Percentiles rank a stretch among this genome's conserved stretches.
phyloP scores from a whole-genome alignment of 2,329 filamentous ascomycete genomes.

The Rutstroemia sp. region DNA sequence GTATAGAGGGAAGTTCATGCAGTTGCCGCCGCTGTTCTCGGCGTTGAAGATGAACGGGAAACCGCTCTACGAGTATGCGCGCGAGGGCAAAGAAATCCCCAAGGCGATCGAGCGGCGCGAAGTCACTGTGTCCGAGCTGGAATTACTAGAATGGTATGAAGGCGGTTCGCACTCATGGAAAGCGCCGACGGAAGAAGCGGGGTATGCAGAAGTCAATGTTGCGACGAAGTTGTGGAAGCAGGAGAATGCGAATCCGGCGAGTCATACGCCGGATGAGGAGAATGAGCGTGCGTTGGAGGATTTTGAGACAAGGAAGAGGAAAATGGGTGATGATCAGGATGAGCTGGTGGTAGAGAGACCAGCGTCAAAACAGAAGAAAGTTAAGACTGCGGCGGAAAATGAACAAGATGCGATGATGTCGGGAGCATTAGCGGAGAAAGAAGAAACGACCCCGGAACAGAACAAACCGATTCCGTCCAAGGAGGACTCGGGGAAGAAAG shows the following conservation, averaged over 20 bases:
- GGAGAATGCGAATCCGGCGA: slow-evolving; percentile 37
- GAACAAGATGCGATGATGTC: slow-evolving; percentile 25
- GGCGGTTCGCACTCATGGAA: slow-evolving; percentile 71
- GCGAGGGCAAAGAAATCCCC: slow-evolving; percentile 80
- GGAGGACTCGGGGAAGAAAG: slow-evolving; percentile 31
- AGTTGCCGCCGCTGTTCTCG: slow-evolving; percentile 88
- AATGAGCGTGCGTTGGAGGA: slow-evolving; percentile 34
- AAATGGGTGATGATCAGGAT: slow-evolving; percentile 26
- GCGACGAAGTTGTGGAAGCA: slow-evolving; percentile 65
- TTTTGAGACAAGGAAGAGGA: slow-evolving; percentile 26
- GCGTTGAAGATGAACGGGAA: slow-evolving; percentile 91
- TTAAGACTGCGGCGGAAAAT: background rate
- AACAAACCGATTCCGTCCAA: slow-evolving; percentile 2
- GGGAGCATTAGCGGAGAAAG: slow-evolving; percentile 19
- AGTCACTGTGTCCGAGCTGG: slow-evolving; percentile 70
- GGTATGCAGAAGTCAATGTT: slow-evolving; percentile 64
- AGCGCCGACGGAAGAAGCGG: slow-evolving; percentile 75
- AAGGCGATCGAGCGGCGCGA: slow-evolving; percentile 74
- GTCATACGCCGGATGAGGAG: slow-evolving; percentile 3
- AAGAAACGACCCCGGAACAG: slow-evolving; percentile 11
- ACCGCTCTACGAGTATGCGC: slow-evolving; percentile 90
- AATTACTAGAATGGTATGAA: slow-evolving; percentile 78
- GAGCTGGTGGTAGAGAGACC: slow-evolving; percentile 25
- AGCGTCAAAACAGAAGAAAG: slow-evolving; percentile 20
- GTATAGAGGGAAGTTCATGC: slow-evolving; percentile 78